Percentiles rank a stretch among this genome's conserved stretches.
These are phyloP conservation scores for Ceratocystis lukuohia DNA, from an alignment of 2,329 filamentous ascomycete species.

Conservation along the genomic window DNA sequence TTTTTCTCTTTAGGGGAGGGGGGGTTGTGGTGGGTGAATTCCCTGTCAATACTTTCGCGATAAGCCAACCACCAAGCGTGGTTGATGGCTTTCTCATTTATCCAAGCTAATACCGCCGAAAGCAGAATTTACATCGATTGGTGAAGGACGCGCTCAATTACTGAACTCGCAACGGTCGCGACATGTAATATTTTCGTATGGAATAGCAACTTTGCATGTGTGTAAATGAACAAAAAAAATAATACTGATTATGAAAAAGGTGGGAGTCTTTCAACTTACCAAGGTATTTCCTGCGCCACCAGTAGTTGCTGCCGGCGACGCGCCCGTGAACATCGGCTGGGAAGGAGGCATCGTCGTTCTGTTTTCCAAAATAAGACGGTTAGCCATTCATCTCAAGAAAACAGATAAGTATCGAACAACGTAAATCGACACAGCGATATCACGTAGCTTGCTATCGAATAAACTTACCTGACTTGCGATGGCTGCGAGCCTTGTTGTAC, in stretches of 20 bases:
- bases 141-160: background rate
- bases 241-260: background rate
- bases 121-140: background rate
- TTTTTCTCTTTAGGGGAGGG: background rate
- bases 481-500: slow-evolving; percentile 26
- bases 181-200: background rate
- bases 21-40: background rate
- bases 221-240: background rate
- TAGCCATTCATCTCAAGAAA: background rate
- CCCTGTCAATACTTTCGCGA: slow-evolving; percentile 1
- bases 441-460: background rate
- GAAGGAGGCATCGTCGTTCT: slow-evolving; percentile 19
- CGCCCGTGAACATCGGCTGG: slow-evolving; percentile 22
- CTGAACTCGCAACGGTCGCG: background rate
- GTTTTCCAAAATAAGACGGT: background rate
- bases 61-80: slow-evolving; percentile 3
- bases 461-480: slow-evolving; percentile 36
- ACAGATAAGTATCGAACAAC: background rate
- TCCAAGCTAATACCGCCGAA: background rate
- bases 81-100: background rate
- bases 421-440: background rate
- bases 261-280: slow-evolving; percentile 22
- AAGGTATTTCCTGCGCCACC: slow-evolving; percentile 24
- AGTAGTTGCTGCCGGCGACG: slow-evolving; percentile 26
- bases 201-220: background rate